Base-by-base conservation (phyloP, 2,329 filamentous ascomycete species). In the Paracoccidioides brasiliensis region DNA sequence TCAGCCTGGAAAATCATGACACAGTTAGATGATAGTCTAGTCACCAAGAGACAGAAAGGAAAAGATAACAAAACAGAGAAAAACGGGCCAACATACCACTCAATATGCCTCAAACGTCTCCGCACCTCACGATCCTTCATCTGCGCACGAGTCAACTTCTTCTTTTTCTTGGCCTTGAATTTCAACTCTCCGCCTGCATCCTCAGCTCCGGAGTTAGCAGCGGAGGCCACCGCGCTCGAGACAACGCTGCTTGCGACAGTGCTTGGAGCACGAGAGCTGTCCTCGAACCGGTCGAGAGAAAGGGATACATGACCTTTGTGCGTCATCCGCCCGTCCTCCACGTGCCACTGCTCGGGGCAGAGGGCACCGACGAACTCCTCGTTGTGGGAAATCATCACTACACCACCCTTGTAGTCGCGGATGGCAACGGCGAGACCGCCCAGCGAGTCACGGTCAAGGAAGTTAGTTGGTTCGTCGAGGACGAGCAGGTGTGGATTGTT, bases 351-450 rank as follows among this genome's bases (percentile, higher is more conserved):
- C 76, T 98, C 94, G 3, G 87, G 88, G 74, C 93, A 93, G 9
- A 98, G 83, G 3, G 91, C 91, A 57, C 91, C 90, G 53, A 98
- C 90, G 66, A 98, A 98, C 72, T 98, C 93, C 69, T 97, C 90
- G 80, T 98, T 97, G 76, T 98, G 93, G 59, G 90, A 96, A 73
- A 98, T 98, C 84, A 98, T 95, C 61, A 98, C 90, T 2, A 98
- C 93, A 72, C 93, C 93, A 63, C 93, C 93, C 77, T 90, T 94
- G 82, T 94, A 98, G 69, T 97, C 93, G 63, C 90, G 88, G 66
- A 98, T 97, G 62, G 93, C 93, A 43, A 95, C 90, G n/a, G 93
- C 90, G 55, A 98, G 81, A 72, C 91, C 93, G 67, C 93, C 94
- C 15, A 98, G 84, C 14, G 90, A 95, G 75, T 98, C 93, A 64